Percentiles rank a stretch among this genome's conserved stretches.
phyloP scores from a whole-genome alignment of 2,329 filamentous ascomycete species.

The Endoconidiophora laricicola region DNA sequence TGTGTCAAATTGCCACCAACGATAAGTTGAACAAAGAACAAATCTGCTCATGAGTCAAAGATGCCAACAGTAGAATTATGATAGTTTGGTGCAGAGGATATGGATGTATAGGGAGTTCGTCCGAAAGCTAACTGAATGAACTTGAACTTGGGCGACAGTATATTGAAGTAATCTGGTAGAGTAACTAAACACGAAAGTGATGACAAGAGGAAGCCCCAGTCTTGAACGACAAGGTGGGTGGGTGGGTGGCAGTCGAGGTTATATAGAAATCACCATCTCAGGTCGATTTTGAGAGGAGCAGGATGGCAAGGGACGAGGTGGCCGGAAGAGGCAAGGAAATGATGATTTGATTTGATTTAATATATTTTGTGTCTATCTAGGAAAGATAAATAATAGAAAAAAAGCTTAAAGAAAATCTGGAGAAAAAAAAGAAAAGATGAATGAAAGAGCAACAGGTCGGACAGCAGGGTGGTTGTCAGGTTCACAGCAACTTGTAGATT shows the following conservation, averaged over 20 bases:
- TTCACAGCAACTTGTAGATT: not conserved
- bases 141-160: not conserved
- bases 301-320: not conserved
- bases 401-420: not conserved
- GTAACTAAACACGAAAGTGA: not conserved
- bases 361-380: not conserved
- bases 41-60: too few species aligned
- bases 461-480: not conserved
- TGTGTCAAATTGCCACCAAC: too few species aligned
- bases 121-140: not conserved
- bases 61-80: too few species aligned
- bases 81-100: too few species aligned
- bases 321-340: not conserved
- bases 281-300: too few species aligned
- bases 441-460: conserved; percentile 1
- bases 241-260: conserved; percentile 1
- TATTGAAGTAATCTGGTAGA: not conserved
- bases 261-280: not conserved
- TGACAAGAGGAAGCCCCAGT: not conserved
- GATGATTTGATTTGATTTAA: not conserved
- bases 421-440: conserved; percentile 15
- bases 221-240: not conserved
- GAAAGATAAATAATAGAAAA: not conserved
- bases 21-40: too few species aligned
- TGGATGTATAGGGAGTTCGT: too few species aligned